phyloP scores from a whole-genome alignment of 257 asterid species.

The Avicennia marina region DNA sequence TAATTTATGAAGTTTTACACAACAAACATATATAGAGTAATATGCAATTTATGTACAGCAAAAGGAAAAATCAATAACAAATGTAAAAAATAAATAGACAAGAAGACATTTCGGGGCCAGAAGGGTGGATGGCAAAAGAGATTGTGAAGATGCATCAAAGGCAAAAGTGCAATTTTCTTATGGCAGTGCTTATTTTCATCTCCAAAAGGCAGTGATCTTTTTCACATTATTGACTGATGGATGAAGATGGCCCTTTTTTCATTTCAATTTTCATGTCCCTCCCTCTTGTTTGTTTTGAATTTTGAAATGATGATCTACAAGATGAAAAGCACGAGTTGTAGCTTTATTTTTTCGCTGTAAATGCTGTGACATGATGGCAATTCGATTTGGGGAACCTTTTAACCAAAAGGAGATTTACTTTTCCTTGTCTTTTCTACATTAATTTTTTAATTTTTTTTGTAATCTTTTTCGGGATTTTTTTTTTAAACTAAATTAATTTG shows the following conservation, averaged over 20 bases:
- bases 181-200: conserved; percentile 20
- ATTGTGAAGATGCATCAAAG: too few species aligned
- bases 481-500: background rate
- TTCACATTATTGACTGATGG: conserved; percentile 34
- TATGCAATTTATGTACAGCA: too few species aligned
- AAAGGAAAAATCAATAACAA: too few species aligned
- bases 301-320: conserved; percentile 32
- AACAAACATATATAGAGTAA: too few species aligned
- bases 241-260: conserved; percentile 14
- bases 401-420: background rate
- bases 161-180: conserved; percentile 24
- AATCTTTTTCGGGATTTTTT: background rate
- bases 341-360: background rate
- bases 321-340: conserved; percentile 1
- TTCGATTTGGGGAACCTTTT: background rate
- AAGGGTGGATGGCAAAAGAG: too few species aligned
- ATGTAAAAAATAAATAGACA: too few species aligned
- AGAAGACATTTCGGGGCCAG: too few species aligned
- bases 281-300: conserved; percentile 27
- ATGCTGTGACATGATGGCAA: background rate
- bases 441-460: background rate
- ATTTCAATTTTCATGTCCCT: conserved; percentile 12
- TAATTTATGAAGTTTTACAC: too few species aligned
- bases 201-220: conserved; percentile 41
- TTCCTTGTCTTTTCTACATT: background rate